Percentiles rank a stretch among this genome's conserved stretches.
Conservation (phyloP, 148 eudicot species). For the Cornus controversa region DNA sequence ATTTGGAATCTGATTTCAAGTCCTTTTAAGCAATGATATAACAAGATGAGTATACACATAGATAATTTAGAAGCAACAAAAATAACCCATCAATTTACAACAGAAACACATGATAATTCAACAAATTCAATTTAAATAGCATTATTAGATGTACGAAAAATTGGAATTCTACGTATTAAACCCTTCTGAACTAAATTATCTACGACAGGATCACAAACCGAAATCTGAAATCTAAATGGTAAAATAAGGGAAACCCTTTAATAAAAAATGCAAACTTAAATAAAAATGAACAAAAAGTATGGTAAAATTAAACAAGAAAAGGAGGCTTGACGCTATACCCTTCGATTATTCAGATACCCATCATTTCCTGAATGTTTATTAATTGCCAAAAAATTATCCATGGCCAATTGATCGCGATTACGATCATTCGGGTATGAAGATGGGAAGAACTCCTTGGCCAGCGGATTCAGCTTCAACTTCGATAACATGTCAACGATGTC, state of each 20-base stretch:
- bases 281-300: neutral
- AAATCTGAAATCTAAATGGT: neutral
- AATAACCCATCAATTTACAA: neutral
- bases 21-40: neutral
- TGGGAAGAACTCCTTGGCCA: slow-evolving; percentile 88
- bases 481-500: slow-evolving; percentile 65
- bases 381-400: slow-evolving; percentile 29
- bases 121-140: neutral
- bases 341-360: slow-evolving; percentile 51
- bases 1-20: neutral
- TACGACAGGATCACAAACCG: neutral
- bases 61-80: slow-evolving; percentile 4
- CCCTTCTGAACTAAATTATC: slow-evolving; percentile 14
- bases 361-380: slow-evolving; percentile 40
- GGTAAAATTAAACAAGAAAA: neutral
- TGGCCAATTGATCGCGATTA: slow-evolving; percentile 39
- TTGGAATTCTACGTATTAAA: slow-evolving; percentile 2
- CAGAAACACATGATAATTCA: neutral
- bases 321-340: slow-evolving; percentile 46
- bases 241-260: neutral
- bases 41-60: neutral
- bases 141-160: neutral
- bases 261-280: slow-evolving; percentile 13
- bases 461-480: slow-evolving; percentile 69
- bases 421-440: slow-evolving; percentile 40